Base-by-base conservation (phyloP, 176 grass and related monocot genomes). In the Juncus effusus region DNA sequence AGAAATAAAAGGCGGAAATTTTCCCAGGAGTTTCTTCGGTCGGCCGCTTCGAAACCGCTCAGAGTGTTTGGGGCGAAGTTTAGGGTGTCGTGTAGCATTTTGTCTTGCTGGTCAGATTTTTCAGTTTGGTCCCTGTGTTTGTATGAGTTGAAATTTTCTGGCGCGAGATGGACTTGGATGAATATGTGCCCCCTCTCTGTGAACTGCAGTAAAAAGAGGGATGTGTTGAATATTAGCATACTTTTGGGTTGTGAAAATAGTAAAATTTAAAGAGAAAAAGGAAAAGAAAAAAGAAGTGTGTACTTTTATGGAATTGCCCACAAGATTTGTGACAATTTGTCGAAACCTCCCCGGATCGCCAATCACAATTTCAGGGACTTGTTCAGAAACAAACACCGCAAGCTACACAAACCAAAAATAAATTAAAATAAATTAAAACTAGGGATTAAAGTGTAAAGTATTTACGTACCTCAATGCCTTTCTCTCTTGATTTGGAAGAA, bases 241-340 rank as follows among this genome's bases (percentile, higher is more conserved):
- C 4, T 47, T 28, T 28, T 28, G 19, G 19, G 44, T 47, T 47
- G 6, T 6, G 44, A 47, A 47, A 47, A 47, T 47, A 47, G 9
- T 47, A 47, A 9, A 47, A 47, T 6, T 6, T 55, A 9, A 42
- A 9, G 9, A 56, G 70, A 53, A 57, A 28, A 14, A 54, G 62
- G 16, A 70, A 54, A 57, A 19, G 14, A 59, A 83, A 83, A 84
- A 54, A n/a, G 45, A 16, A 54, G 9, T 77, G 19, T 78, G 85
- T 96, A 96, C 92, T 78, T 96, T 96, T 15, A 96, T 84, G 51
- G 92, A 90, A 51, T 96, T 96, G 42, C 87, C 85, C 13, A 96
- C 92, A 40, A 96, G 81, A 85, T 96, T 96, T 77, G 92, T 96
- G 55, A 96, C 69, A 83, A 96, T 89, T 70, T 96, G 87, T 36